Evolutionary conservation across 192 early-diverging fungal species (phyloP).

Genomic region (Coemansia sp.): DNA sequence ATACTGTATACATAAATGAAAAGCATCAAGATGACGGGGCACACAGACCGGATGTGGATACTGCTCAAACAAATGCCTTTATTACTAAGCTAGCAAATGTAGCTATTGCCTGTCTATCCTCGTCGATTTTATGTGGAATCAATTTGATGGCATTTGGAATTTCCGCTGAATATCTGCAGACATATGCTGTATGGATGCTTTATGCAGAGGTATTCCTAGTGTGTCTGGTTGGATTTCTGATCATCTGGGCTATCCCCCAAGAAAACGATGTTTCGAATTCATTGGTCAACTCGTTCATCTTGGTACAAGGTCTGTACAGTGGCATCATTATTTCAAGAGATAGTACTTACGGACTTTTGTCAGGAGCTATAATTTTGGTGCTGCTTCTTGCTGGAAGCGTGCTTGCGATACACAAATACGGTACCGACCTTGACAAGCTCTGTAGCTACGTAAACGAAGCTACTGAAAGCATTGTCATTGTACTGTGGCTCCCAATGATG

Average conservation of each 20-base stretch:
- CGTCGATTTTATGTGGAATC: neutral
- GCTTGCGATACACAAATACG: neutral
- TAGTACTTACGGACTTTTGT: neutral
- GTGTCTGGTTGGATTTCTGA: neutral
- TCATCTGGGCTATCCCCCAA: neutral
- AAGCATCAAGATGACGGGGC: neutral
- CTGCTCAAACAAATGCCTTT: neutral
- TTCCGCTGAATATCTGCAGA: neutral
- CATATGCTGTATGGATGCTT: neutral
- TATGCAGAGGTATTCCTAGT: neutral
- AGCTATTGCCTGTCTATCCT: neutral
- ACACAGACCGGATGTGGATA: neutral
- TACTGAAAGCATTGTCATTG: neutral
- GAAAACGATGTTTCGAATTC: neutral
- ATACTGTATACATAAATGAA: neutral
- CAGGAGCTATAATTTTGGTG: neutral
- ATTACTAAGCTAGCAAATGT: neutral
- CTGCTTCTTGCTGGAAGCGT: neutral
- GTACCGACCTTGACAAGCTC: neutral
- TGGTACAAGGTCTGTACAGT: neutral
- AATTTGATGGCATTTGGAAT: neutral
- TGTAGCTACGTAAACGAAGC: neutral
- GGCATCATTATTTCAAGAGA: neutral
- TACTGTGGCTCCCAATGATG: neutral
- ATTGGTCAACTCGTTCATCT: neutral